Evolutionary conservation across 2,329 filamentous ascomycete species (phyloP).

Genomic region (Colletotrichum aenigma): DNA sequence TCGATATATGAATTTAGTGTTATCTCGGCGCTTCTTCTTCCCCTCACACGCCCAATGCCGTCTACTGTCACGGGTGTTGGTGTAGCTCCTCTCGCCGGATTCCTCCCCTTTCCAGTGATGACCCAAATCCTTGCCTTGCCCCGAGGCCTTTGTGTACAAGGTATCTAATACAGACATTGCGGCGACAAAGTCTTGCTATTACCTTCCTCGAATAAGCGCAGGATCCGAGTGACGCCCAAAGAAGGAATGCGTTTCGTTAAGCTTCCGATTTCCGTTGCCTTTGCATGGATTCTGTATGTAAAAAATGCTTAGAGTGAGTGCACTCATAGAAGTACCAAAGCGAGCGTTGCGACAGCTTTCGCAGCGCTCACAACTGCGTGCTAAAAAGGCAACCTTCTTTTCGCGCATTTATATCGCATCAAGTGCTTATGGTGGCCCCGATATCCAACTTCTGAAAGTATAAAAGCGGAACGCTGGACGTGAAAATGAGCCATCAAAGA

Average conservation of each 20-base stretch:
- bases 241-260: neutral
- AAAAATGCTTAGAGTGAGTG: accelerated
- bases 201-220: neutral
- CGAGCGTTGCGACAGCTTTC: too few relatives aligned
- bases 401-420: neutral
- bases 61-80: too few relatives aligned
- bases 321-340: accelerated
- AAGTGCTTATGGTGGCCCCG: neutral
- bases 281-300: neutral
- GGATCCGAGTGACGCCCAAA: neutral
- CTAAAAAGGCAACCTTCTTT: neutral
- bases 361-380: neutral
- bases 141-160: too few relatives aligned
- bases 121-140: neutral
- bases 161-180: accelerated
- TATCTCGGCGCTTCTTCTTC: too few relatives aligned
- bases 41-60: too few relatives aligned
- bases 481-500: neutral
- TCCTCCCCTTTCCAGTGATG: neutral
- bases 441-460: neutral
- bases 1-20: too few relatives aligned
- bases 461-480: neutral
- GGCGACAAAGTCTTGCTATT: accelerated
- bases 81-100: too few relatives aligned
- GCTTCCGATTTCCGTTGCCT: too few relatives aligned